Base-by-base conservation (phyloP, 257 asterid species). In the Petunia secreta region DNA sequence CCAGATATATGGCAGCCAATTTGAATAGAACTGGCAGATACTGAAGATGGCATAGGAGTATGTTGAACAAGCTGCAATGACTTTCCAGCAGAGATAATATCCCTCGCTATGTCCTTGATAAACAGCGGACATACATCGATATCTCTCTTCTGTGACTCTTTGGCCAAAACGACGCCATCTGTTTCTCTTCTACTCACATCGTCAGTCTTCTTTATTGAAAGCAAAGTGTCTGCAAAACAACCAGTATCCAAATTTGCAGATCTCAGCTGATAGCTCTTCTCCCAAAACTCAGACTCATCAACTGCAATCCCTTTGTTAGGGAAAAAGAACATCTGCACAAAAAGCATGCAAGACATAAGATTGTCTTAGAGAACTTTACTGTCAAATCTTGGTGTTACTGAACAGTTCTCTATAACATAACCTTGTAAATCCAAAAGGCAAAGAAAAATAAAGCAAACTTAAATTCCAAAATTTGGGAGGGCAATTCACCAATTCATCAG, bases 271-370 rank as follows among this genome's bases (percentile, higher is more conserved):
- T 91, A 94, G 93, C 99, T 94, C 87, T 91, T 91, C 90, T 92
- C 99, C 99, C 99, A 95, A 85, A 93, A 95, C 82, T 93, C 99
- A 82, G 96, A 90, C 85, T 92, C 95, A 53, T 91, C 93, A 84
- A 95, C 92, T 40, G 95, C 84, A 84, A 93, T 89, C 80, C 55
- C 84, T 86, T 86, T 89, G 85, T 95, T 95, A 65, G 93, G 91
- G 82, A 84, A 89, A 85, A 96, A 96, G 85, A 94, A 96, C 95
- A 92, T 89, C 99, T 93, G 93, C 86, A 80, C 52, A 50, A 73
- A 50, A 73, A 13, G 13, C 46, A 73, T 73, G 36, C 46, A 50
- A 5, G 75, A 76, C 84, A 77, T 40, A 79, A 81, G 68, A 79
- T 11, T 77, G 75, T 63, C 57, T 83, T 50, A 73, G 14, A 50